phyloP scores from a whole-genome alignment of 495 filamentous ascomycete genomes.

The Lasiosphaeris hirsuta region DNA sequence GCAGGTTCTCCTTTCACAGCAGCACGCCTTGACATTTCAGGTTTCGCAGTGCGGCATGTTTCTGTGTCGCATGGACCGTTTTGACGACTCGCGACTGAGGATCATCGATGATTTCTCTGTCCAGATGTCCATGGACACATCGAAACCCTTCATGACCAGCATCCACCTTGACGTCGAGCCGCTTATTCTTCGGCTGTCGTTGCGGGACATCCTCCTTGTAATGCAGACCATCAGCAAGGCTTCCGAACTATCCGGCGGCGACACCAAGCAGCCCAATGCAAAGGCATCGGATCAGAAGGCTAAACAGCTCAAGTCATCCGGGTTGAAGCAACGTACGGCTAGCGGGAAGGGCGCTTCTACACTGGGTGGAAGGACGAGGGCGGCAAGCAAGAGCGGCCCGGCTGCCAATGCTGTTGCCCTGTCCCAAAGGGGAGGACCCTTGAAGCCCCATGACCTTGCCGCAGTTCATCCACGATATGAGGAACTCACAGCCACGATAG shows the following conservation, averaged over 20 bases:
- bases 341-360: slow-evolving; percentile 65
- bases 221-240: slow-evolving; percentile 92
- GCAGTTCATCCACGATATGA: slow-evolving; percentile 54
- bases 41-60: slow-evolving; percentile 95
- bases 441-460: slow-evolving; percentile 34
- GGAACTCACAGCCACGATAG: slow-evolving; percentile 76
- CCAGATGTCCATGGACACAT: slow-evolving; percentile 83
- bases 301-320: slow-evolving; percentile 58
- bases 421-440: slow-evolving; percentile 5
- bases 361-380: slow-evolving; percentile 37
- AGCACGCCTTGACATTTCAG: slow-evolving; percentile 90
- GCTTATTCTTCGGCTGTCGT: slow-evolving; percentile 83
- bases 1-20: slow-evolving; percentile 86
- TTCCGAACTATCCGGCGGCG: slow-evolving; percentile 72
- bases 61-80: slow-evolving; percentile 95
- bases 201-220: slow-evolving; percentile 91
- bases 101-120: slow-evolving; percentile 96
- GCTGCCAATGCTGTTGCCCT: neutral
- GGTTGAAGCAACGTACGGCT: slow-evolving; percentile 58
- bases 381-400: slow-evolving; percentile 21
- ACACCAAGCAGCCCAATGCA: slow-evolving; percentile 38
- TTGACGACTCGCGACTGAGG: slow-evolving; percentile 78
- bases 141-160: slow-evolving; percentile 64
- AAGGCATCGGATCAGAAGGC: slow-evolving; percentile 54
- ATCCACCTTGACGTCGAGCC: slow-evolving; percentile 88